These are phyloP conservation scores for Stemphylium beticola DNA, from an alignment of 2,329 filamentous ascomycete species.

Conservation along the genomic window DNA sequence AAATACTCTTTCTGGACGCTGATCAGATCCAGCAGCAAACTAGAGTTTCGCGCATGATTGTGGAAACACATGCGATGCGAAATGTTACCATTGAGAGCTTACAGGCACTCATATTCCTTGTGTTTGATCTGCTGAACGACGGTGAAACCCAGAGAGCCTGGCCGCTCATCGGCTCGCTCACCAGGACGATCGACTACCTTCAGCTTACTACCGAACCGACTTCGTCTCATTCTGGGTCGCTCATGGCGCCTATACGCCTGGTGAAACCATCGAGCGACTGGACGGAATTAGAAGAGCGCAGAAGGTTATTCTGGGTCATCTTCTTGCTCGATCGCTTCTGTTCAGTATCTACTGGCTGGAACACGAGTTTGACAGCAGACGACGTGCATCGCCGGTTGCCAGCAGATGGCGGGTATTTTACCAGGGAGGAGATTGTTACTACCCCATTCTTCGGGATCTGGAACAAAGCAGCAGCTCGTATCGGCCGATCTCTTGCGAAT, in stretches of 20 bases:
- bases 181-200: slow-evolving; percentile 42
- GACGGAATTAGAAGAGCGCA: slow-evolving; percentile 41
- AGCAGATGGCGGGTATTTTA: slow-evolving; percentile 45
- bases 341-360: slow-evolving; percentile 43
- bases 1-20: slow-evolving; percentile 29
- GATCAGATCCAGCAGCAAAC: slow-evolving; percentile 37
- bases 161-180: slow-evolving; percentile 44
- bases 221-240: slow-evolving; percentile 28
- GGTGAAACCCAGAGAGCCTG: slow-evolving; percentile 38
- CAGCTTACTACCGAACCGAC: slow-evolving; percentile 41
- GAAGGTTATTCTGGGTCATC: slow-evolving; percentile 43
- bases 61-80: slow-evolving; percentile 36
- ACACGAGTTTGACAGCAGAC: slow-evolving; percentile 42
- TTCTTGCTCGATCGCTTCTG: slow-evolving; percentile 45
- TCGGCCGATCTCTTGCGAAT: slow-evolving; percentile 40
- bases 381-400: slow-evolving; percentile 43
- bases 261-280: slow-evolving; percentile 36
- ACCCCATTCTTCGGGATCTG: slow-evolving; percentile 46
- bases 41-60: slow-evolving; percentile 36
- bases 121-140: slow-evolving; percentile 44
- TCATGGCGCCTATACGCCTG: slow-evolving; percentile 39
- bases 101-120: slow-evolving; percentile 40
- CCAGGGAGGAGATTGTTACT: slow-evolving; percentile 40
- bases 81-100: slow-evolving; percentile 39
- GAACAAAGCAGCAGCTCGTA: slow-evolving; percentile 43